Conservation (phyloP, 2,329 filamentous ascomycete genomes). For the Stagonosporopsis cucurbitacearum region DNA sequence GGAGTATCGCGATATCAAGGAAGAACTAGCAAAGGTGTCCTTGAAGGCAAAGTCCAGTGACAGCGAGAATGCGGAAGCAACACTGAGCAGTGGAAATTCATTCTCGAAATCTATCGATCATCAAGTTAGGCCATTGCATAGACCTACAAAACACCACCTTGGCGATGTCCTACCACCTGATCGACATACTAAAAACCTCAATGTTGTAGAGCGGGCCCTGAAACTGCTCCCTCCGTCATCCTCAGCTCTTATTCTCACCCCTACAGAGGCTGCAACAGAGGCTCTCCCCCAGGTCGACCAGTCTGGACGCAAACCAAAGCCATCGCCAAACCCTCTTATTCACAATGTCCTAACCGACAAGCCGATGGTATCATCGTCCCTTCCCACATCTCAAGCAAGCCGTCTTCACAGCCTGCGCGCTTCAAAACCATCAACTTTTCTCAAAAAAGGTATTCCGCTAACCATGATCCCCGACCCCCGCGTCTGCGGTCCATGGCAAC, state of each 20-base stretch:
- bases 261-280: constrained; percentile 74
- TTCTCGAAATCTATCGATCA: constrained; percentile 53
- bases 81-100: constrained; percentile 49
- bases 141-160: constrained; percentile 26
- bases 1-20: constrained; percentile 74
- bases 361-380: constrained; percentile 86
- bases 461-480: constrained; percentile 79
- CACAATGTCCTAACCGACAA: constrained; percentile 97
- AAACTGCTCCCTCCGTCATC: constrained; percentile 81
- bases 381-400: constrained; percentile 63
- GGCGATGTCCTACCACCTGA: constrained; percentile 24
- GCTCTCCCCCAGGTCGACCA: constrained; percentile 53
- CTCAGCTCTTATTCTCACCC: constrained; percentile 88
- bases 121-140: constrained; percentile 28
- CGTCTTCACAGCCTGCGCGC: constrained; percentile 38
- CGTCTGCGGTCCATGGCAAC: constrained; percentile 67
- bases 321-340: constrained; percentile 82
- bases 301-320: constrained; percentile 52
- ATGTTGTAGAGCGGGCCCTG: constrained; percentile 72
- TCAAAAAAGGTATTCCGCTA: constrained; percentile 90
- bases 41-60: constrained; percentile 19
- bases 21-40: constrained; percentile 59
- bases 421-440: constrained; percentile 72
- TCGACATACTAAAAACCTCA: constrained; percentile 72
- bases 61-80: constrained; percentile 14